A percentile compares a stretch with the other conserved stretches of the same genome.
phyloP scores from a whole-genome alignment of 228 moss, liverwort and hornwort species.

The Sphagnum magellanicum region DNA sequence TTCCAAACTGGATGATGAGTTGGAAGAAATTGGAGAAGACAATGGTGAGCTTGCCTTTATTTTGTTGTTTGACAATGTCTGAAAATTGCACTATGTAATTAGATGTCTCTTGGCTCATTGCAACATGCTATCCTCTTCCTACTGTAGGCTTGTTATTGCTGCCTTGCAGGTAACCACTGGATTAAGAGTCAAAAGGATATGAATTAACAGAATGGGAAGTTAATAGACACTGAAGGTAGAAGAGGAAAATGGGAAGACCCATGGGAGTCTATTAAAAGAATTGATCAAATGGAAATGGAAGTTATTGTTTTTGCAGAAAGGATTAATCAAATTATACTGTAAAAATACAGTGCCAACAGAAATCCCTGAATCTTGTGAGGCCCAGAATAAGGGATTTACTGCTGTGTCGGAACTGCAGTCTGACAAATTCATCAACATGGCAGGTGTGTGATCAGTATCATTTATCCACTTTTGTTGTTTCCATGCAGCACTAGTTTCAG shows the following conservation, averaged over 20 bases:
- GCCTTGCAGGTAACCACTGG: neutral
- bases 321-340: too few species aligned
- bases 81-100: neutral
- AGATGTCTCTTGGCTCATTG: neutral
- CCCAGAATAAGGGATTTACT: too few species aligned
- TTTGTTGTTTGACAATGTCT: neutral
- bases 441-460: neutral
- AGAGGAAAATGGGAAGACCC: too few species aligned
- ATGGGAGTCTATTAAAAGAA: too few species aligned
- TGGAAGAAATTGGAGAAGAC: conserved; percentile 36
- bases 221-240: neutral
- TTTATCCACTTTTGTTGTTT: neutral
- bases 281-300: too few species aligned
- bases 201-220: neutral
- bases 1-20: conserved; percentile 20
- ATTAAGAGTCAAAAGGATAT: neutral
- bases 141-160: neutral
- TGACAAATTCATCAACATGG: neutral
- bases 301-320: too few species aligned
- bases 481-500: neutral
- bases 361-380: too few species aligned
- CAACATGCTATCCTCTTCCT: neutral
- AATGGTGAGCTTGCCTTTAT: conserved; percentile 12
- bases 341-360: too few species aligned
- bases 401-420: too few species aligned